phyloP scores from a whole-genome alignment of 1,139 yeast species.

The Suhomyces bribrorum region DNA sequence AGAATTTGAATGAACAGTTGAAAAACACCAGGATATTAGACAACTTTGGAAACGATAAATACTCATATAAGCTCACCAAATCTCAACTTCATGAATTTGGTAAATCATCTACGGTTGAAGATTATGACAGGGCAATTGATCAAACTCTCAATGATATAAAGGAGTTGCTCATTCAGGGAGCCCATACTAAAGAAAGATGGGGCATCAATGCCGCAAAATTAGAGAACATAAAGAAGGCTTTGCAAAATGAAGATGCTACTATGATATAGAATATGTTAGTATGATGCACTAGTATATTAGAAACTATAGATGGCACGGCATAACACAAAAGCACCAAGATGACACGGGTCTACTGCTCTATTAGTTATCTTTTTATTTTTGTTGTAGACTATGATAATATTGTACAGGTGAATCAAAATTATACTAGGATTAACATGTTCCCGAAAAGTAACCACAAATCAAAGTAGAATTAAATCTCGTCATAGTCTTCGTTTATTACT shows the following conservation, averaged over 20 bases:
- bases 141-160: slow-evolving; percentile 27
- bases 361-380: background rate
- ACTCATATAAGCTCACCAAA: slow-evolving; percentile 16
- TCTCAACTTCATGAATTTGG: slow-evolving; percentile 11
- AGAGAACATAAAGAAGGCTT: slow-evolving; percentile 26
- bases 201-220: slow-evolving; percentile 34
- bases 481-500: background rate
- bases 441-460: background rate
- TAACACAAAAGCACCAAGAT: background rate
- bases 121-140: slow-evolving; percentile 36
- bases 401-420: slow-evolving; percentile 8
- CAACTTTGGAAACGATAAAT: slow-evolving; percentile 25
- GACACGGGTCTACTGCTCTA: background rate
- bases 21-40: slow-evolving; percentile 25
- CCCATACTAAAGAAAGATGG: slow-evolving; percentile 39
- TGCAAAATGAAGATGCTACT: slow-evolving; percentile 16
- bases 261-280: too few species aligned
- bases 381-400: slow-evolving; percentile 2
- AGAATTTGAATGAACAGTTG: slow-evolving; percentile 29
- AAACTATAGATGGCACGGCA: background rate
- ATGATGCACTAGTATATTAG: background rate
- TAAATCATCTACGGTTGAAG: slow-evolving; percentile 21
- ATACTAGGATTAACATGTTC: background rate
- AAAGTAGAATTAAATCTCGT: background rate
- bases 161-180: slow-evolving; percentile 33